A percentile compares a stretch with the other conserved stretches of the same genome.
phyloP scores from a whole-genome alignment of 2,329 filamentous ascomycete species.

The Chalaropsis thielavioides region DNA sequence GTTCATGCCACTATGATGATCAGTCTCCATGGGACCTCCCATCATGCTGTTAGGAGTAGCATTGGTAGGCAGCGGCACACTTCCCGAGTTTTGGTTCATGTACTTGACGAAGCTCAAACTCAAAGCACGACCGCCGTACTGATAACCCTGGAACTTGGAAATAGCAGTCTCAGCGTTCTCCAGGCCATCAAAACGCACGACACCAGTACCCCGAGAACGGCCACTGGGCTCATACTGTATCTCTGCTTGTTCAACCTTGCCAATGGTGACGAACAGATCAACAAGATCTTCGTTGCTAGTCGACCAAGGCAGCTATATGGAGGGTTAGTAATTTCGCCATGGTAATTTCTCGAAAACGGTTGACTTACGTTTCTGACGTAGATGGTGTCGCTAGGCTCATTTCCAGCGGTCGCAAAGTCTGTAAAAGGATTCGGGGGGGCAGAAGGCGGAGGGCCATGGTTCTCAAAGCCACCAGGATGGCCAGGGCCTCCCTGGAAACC shows the following conservation, averaged over 20 bases:
- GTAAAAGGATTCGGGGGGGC: slow-evolving; percentile 78
- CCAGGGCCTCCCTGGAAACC: slow-evolving; percentile 20
- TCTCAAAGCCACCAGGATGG: slow-evolving; percentile 35
- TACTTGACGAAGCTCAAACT: slow-evolving; percentile 93
- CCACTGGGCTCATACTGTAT: slow-evolving; percentile 97
- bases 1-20: slow-evolving; percentile 55
- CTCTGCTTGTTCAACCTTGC: slow-evolving; percentile 95
- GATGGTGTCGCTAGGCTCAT: slow-evolving; percentile 69
- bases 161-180: slow-evolving; percentile 88
- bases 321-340: slow-evolving; percentile 20
- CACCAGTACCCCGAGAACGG: slow-evolving; percentile 83
- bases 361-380: slow-evolving; percentile 88
- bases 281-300: slow-evolving; percentile 96
- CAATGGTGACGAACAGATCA: slow-evolving; percentile 93
- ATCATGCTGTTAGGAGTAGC: slow-evolving; percentile 5
- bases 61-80: background rate
- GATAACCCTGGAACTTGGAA: slow-evolving; percentile 92
- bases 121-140: slow-evolving; percentile 89
- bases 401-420: slow-evolving; percentile 75
- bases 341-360: background rate
- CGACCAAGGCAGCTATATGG: slow-evolving; percentile 76
- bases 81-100: slow-evolving; percentile 38
- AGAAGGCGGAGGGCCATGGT: slow-evolving; percentile 28
- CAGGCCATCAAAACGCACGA: slow-evolving; percentile 78
- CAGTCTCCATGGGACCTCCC: slow-evolving; percentile 64